A percentile compares a stretch with the other conserved stretches of the same genome.
Conservation (phyloP, 2,329 filamentous ascomycete species). For the Verticillium nonalfalfae region DNA sequence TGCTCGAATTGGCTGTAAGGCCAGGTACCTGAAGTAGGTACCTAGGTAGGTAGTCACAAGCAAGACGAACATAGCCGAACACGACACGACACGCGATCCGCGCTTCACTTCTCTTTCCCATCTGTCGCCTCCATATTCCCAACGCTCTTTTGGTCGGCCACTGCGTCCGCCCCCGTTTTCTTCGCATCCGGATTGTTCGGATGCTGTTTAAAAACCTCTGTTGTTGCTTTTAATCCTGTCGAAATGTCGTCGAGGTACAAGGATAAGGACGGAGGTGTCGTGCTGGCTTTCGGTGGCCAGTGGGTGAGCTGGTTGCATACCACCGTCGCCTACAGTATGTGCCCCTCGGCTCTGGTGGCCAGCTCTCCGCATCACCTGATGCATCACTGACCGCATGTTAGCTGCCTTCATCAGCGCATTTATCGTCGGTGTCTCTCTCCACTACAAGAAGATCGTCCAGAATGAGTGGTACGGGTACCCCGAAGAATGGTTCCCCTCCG, state of each 20-base stretch:
- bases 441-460: slow-evolving; percentile 95
- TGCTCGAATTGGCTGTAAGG: not conserved
- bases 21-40: no score
- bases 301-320: slow-evolving; percentile 92
- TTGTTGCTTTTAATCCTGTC: slow-evolving; percentile 1
- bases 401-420: slow-evolving; percentile 84
- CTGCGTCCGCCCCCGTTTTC: not conserved
- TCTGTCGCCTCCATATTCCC: not conserved
- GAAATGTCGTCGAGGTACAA: slow-evolving; percentile 49
- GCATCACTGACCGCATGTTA: slow-evolving; percentile 21
- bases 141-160: slow-evolving; percentile 3
- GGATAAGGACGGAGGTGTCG: slow-evolving; percentile 56
- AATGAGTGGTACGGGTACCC: slow-evolving; percentile 96
- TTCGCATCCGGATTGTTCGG: slow-evolving; percentile 20
- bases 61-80: not conserved
- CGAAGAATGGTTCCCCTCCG: slow-evolving; percentile 93
- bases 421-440: slow-evolving; percentile 70
- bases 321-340: slow-evolving; percentile 68
- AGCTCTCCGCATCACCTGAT: slow-evolving; percentile 4
- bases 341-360: slow-evolving; percentile 3
- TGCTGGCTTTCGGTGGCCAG: slow-evolving; percentile 69
- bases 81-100: slow-evolving; percentile 1
- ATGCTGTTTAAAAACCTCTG: slow-evolving; percentile 14
- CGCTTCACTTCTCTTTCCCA: not conserved
- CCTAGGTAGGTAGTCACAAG: not conserved